A percentile compares a stretch with the other conserved stretches of the same genome.
Evolutionary conservation across 305 asterid genomes (phyloP).

Genomic region (Fraxinus latifolia): DNA sequence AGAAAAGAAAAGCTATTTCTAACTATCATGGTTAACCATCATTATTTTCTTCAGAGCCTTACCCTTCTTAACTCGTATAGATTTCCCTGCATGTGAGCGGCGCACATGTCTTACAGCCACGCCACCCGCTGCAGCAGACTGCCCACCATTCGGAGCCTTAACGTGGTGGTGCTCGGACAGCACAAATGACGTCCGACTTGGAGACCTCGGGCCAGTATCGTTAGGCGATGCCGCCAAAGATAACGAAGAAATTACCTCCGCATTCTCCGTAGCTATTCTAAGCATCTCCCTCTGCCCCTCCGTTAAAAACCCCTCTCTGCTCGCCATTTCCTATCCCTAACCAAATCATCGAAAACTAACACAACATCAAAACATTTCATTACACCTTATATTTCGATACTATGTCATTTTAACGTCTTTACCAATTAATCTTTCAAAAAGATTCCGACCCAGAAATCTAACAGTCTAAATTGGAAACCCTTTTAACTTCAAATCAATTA

Average conservation of each 20-base stretch:
- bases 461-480: not conserved
- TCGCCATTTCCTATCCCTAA: slow-evolving; percentile 59
- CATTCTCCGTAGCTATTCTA: slow-evolving; percentile 71
- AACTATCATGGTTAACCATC: not conserved
- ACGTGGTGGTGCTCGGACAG: slow-evolving; percentile 58
- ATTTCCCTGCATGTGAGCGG: slow-evolving; percentile 78
- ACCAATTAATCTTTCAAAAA: not conserved
- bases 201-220: slow-evolving; percentile 44
- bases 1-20: not conserved
- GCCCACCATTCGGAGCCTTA: slow-evolving; percentile 68
- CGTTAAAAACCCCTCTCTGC: slow-evolving; percentile 82
- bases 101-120: slow-evolving; percentile 71
- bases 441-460: not conserved
- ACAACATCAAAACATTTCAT: slow-evolving; percentile 10
- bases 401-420: not conserved
- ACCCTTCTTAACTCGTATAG: slow-evolving; percentile 85
- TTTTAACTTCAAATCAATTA: slow-evolving; percentile 4
- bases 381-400: not conserved
- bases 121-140: slow-evolving; percentile 60
- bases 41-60: slow-evolving; percentile 8
- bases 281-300: slow-evolving; percentile 88
- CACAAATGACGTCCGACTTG: slow-evolving; percentile 38
- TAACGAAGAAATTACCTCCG: slow-evolving; percentile 62
- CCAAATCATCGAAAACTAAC: slow-evolving; percentile 9
- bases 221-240: slow-evolving; percentile 56